These are phyloP conservation scores for Cucurbita pepo DNA, from an alignment of 306 rosid species.

Conservation along the genomic window DNA sequence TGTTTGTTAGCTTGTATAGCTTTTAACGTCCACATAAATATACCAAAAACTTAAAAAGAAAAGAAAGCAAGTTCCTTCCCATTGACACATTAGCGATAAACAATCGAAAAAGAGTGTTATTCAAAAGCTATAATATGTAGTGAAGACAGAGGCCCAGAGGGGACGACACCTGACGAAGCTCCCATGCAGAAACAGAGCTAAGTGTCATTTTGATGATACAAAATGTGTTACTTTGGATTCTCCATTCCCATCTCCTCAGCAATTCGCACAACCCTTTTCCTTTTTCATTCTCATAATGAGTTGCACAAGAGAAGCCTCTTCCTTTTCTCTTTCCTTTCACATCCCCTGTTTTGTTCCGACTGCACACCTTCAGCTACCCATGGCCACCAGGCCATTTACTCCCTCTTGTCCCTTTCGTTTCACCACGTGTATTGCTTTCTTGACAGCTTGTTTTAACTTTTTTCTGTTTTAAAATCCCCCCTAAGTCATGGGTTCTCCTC, in stretches of 20 bases:
- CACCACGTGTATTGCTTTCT: slow-evolving; percentile 13
- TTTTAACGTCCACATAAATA: too few relatives aligned
- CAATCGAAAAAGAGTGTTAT: not conserved
- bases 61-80: too few relatives aligned
- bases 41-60: too few relatives aligned
- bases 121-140: not conserved
- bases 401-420: not conserved
- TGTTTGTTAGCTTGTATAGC: too few relatives aligned
- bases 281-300: not conserved
- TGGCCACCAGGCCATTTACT: not conserved
- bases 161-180: slow-evolving; percentile 15
- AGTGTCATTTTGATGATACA: slow-evolving; percentile 11
- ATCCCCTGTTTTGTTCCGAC: not conserved
- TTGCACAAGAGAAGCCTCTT: not conserved
- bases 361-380: not conserved
- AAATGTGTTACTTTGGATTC: not conserved
- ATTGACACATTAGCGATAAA: too few relatives aligned
- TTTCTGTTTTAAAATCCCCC: slow-evolving; percentile 3
- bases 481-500: slow-evolving; percentile 9
- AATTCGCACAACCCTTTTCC: not conserved
- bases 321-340: not conserved
- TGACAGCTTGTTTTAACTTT: slow-evolving; percentile 1
- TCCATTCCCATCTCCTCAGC: not conserved
- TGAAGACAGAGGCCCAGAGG: not conserved
- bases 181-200: slow-evolving; percentile 22